Base-by-base conservation (phyloP, 2,329 filamentous ascomycete genomes). In the Fonsecaea pedrosoi region DNA sequence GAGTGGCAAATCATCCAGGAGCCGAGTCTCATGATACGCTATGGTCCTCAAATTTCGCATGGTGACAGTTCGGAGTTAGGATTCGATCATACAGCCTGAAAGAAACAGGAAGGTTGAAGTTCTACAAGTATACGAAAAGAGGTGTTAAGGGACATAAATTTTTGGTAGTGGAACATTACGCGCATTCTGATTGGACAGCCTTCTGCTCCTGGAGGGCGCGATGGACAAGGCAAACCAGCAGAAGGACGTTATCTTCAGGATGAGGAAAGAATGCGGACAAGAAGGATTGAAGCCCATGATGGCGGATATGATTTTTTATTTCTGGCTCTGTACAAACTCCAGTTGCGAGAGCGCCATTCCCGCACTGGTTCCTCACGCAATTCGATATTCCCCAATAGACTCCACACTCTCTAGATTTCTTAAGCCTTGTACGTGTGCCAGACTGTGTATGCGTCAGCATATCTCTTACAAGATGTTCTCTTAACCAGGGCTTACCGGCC, bases 21-120 rank as follows among this genome's bases (percentile, higher is more conserved):
- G 82, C 72, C 82, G 85, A 81, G 89, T 89, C 76, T 87, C 83
- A 73, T 86, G 85, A 77, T 91, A 89, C 76, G 86, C 87, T 74
- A 93, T 88, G 77, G 89, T 93, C 80, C 88, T 90, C 73, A 98
- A 85, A 79, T 97, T 98, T 77, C 92, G 90, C 94, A 98, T 98
- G 68, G 78, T 82, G 73, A 64, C 68, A 56, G 15, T 21, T 21
- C 53, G 35, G 35, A 15, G 34, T 9, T n/a, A 13, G 34, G 60
- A 48, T 21, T 42, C 62, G n/a, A 25, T 48, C 25, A 21, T 7
- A 30, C 45, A 5, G 45, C 45, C 45, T 50, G 15, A 45, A 21
- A 38, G 42, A 34, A 54, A 30, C 40, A 21, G 45, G 48, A 66
- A 62, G 42, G 45, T 30, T 50, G 45, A 30, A 50, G 45, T 8